Evolutionary conservation across 2,329 filamentous ascomycete genomes (phyloP).

Genomic region (Aspergillus sclerotialis): DNA sequence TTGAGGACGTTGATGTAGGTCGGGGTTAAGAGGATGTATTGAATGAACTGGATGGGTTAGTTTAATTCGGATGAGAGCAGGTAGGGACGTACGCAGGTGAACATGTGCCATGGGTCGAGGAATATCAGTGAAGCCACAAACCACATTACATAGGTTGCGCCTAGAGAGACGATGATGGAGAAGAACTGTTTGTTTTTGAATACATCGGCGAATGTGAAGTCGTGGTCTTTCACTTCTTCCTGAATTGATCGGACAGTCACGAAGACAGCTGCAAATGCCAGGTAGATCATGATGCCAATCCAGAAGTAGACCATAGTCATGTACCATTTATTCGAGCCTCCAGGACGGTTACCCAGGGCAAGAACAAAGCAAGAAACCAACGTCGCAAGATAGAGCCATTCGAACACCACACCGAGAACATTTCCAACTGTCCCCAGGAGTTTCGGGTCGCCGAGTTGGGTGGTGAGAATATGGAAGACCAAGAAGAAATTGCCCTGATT

Average conservation of each 20-base stretch:
- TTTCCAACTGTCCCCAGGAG: conserved; percentile 71
- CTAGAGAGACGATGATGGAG: conserved; percentile 84
- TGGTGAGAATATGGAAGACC: conserved; percentile 94
- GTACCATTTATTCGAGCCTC: conserved; percentile 89
- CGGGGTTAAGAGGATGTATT: conserved; percentile 91
- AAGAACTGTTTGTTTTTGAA: conserved; percentile 88
- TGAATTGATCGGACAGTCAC: conserved; percentile 86
- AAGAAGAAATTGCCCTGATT: conserved; percentile 85
- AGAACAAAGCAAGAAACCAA: conserved; percentile 93
- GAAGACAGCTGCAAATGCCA: conserved; percentile 91
- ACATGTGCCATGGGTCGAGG: conserved; percentile 99
- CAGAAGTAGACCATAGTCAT: conserved; percentile 98
- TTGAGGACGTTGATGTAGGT: conserved; percentile 98
- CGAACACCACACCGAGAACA: conserved; percentile 81
- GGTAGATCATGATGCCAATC: conserved; percentile 89
- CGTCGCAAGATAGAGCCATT: conserved; percentile 90
- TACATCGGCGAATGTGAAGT: conserved; percentile 64
- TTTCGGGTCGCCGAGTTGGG: conserved; percentile 62
- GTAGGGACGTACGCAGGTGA: conserved; percentile 56
- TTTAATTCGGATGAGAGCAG: too few relatives aligned
- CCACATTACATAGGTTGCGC: conserved; percentile 91
- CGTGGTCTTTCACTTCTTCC: conserved; percentile 53
- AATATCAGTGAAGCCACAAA: conserved; percentile 85
- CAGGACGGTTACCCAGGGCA: conserved; percentile 86
- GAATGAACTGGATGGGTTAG: conserved; percentile 55